Evolutionary conservation across 495 filamentous ascomycete genomes (phyloP).

Genomic region (Penicillium psychrofluorescens): DNA sequence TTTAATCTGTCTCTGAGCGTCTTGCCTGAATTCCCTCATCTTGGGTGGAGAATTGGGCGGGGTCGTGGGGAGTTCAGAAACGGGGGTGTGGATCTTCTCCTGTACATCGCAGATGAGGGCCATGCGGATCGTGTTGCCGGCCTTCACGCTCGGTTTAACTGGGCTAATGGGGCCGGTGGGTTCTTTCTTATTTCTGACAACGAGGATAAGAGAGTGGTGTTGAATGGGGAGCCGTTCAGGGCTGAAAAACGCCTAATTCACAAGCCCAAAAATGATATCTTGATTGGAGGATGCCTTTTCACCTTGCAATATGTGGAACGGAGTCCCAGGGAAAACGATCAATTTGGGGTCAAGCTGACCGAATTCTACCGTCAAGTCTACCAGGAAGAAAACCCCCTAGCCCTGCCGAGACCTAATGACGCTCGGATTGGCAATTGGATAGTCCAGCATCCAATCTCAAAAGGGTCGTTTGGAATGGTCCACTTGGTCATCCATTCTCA

Average conservation of each 20-base stretch:
- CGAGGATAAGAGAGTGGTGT: not conserved
- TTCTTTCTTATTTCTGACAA: conserved; percentile 1
- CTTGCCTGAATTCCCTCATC: not conserved
- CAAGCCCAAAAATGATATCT: not conserved
- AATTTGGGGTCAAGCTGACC: not conserved
- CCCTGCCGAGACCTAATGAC: too few relatives aligned
- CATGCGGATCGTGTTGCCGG: not conserved
- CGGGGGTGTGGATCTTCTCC: not conserved
- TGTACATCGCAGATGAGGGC: not conserved
- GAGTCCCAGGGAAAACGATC: not conserved
- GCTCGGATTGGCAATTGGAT: too few relatives aligned
- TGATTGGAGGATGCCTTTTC: conserved; percentile 2
- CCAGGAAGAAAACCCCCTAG: not conserved
- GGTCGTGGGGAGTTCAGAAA: not conserved
- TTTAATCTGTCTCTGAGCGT: not conserved
- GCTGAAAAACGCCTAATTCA: not conserved
- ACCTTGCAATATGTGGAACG: not conserved
- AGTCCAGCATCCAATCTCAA: conserved; percentile 1
- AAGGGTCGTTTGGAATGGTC: not conserved
- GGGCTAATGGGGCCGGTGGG: not conserved
- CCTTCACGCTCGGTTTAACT: conserved; percentile 4
- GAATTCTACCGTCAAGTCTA: not conserved
- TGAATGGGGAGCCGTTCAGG: conserved; percentile 1
- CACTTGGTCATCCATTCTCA: not conserved
- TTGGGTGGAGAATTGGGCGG: conserved; percentile 1